Evolutionary conservation across 495 filamentous ascomycete species (phyloP).

Genomic region (Friedmanniomyces simplex): DNA sequence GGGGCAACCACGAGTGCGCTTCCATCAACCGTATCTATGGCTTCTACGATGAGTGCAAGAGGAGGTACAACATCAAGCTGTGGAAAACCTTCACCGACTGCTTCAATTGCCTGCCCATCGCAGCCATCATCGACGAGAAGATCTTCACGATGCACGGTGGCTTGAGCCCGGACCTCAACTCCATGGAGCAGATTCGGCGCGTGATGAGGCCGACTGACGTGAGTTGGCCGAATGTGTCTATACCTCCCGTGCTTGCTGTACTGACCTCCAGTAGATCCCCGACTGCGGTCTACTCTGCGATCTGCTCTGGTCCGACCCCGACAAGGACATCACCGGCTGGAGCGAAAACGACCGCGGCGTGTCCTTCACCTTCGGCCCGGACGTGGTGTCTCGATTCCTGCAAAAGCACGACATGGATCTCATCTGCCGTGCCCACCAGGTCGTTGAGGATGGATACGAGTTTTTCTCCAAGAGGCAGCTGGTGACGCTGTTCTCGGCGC

Average conservation of each 20-base stretch:
- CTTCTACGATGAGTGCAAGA: conserved; percentile 99
- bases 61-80: conserved; percentile 98
- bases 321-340: conserved; percentile 99
- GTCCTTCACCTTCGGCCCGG: conserved; percentile 98
- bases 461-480: conserved; percentile 99
- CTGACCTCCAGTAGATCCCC: conserved; percentile 58
- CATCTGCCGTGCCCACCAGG: conserved; percentile 97
- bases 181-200: conserved; percentile 98
- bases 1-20: conserved; percentile 98
- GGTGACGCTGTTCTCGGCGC: conserved; percentile 94
- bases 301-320: conserved; percentile 95
- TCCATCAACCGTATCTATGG: conserved; percentile 99
- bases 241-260: not conserved
- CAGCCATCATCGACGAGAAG: conserved; percentile 99
- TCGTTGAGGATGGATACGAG: conserved; percentile 98
- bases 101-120: conserved; percentile 99
- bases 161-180: conserved; percentile 93
- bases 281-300: conserved; percentile 97
- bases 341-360: conserved; percentile 98
- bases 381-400: conserved; percentile 94
- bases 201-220: conserved; percentile 99
- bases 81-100: conserved; percentile 99
- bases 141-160: conserved; percentile 99
- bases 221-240: conserved; percentile 43
- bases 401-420: conserved; percentile 99